Base-by-base conservation (phyloP, 2,329 filamentous ascomycete species). In the Fusarium coffeatum region DNA sequence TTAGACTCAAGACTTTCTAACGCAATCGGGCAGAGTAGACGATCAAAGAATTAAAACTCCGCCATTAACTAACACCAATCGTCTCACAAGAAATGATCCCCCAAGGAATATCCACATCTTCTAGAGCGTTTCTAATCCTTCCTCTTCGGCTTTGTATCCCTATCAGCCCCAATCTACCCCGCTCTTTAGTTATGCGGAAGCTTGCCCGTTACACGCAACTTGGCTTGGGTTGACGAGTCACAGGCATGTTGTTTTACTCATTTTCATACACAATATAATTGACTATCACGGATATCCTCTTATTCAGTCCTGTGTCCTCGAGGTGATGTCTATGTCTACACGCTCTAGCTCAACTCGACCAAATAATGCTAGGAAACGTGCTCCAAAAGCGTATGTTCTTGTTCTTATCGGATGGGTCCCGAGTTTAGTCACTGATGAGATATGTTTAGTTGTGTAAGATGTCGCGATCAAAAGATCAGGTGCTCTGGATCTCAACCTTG, bases 381-480 rank as follows among this genome's bases (percentile, higher is more conserved):
- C 50, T 27, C 64, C 68, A 4, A 71, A 71, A 58, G 68, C 68
- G 68, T 71, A 42, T 27, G 34, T 37, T 37, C 34, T 37, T 27
- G 68, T 54, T 40, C 23, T 56, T 40, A 25, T 46, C 11, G 4
- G 12, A 23, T 8, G 20, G 1, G 8, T 15, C 34, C 25, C n/a
- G n/a, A 8, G 20, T 16, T 18, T 6, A 20, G 11, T 55, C 8
- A 43, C 57, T 56, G 37, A 55, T 41, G 22, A 34, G 27, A 9
- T 9, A 32, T 15, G 7, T n/a, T 55, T 15, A 71, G 64, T 15
- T 71, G 68, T 41, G 55, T 69, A 51, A 66, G 68, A 56, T 69
- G 68, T 16, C 59, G 64, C n/a, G 68, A 69, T 41, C 64, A 71
- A n/a, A 69, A 71, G 43, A 71, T 71, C 6, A 69, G 55, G 40